phyloP scores from a whole-genome alignment of 139 green algal genomes.

The Picochlorum sp. region DNA sequence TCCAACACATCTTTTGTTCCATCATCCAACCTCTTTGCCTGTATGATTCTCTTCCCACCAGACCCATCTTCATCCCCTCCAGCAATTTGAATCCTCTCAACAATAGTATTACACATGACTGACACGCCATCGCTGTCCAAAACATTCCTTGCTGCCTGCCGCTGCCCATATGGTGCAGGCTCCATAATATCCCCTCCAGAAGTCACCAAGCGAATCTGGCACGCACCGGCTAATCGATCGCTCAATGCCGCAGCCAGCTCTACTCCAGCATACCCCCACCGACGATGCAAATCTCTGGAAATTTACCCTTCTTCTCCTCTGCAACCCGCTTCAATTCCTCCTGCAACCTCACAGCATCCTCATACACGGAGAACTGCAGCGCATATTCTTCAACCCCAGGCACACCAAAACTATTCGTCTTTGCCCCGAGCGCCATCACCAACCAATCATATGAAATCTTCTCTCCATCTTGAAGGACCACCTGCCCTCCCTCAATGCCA shows the following conservation, averaged over 20 bases:
- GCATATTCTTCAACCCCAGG: slow-evolving; percentile 73
- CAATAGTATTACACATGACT: slow-evolving; percentile 39
- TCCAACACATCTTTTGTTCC: slow-evolving; percentile 33
- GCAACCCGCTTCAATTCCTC: background rate
- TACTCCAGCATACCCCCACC: slow-evolving; percentile 85
- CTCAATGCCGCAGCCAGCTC: slow-evolving; percentile 75
- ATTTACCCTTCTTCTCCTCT: background rate
- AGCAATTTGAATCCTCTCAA: slow-evolving; percentile 19
- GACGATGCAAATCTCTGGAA: slow-evolving; percentile 53
- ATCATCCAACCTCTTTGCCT: slow-evolving; percentile 20
- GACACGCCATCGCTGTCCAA: slow-evolving; percentile 50
- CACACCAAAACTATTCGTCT: slow-evolving; percentile 53
- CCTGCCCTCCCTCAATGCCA: slow-evolving; percentile 34
- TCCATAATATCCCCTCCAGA: slow-evolving; percentile 52
- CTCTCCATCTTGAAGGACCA: slow-evolving; percentile 45
- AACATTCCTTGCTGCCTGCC: slow-evolving; percentile 43
- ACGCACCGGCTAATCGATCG: slow-evolving; percentile 45
- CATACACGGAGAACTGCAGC: slow-evolving; percentile 66
- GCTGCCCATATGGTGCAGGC: slow-evolving; percentile 46
- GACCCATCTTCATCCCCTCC: background rate
- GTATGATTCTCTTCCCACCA: background rate
- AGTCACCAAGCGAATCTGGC: slow-evolving; percentile 62
- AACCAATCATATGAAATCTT: slow-evolving; percentile 81
- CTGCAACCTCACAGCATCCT: slow-evolving; percentile 52
- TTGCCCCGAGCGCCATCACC: slow-evolving; percentile 72